phyloP scores from a whole-genome alignment of 2,329 filamentous ascomycete species.

The Keithomyces neogunnii region DNA sequence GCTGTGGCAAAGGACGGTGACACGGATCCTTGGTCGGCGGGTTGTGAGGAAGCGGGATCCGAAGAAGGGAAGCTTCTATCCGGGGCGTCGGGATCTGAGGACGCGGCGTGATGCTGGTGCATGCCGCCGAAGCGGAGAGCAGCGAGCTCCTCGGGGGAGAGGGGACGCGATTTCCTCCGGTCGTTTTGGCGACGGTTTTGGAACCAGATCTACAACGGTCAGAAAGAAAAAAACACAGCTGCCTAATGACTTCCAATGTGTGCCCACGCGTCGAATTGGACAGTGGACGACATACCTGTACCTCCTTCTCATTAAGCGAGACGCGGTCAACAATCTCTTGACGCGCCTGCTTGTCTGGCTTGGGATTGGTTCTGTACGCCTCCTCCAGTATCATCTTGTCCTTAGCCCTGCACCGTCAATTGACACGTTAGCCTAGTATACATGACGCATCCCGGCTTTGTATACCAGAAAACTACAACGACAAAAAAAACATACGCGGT shows the following conservation, averaged over 20 bases:
- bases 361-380: constrained; percentile 76
- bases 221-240: neutral
- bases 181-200: constrained; percentile 93
- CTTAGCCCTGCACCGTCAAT: constrained; percentile 52
- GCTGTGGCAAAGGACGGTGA: constrained; percentile 12
- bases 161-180: constrained; percentile 76
- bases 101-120: constrained; percentile 38
- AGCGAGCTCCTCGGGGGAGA: constrained; percentile 68
- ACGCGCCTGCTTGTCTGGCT: constrained; percentile 85
- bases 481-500: constrained; percentile 44
- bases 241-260: too few species aligned
- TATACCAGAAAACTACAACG: neutral
- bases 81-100: constrained; percentile 32
- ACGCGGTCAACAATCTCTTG: constrained; percentile 77
- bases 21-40: constrained; percentile 14
- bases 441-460: too few species aligned
- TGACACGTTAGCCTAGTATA: constrained; percentile 11
- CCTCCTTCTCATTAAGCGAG: constrained; percentile 87
- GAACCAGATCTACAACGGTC: constrained; percentile 77
- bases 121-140: constrained; percentile 48
- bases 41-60: constrained; percentile 17
- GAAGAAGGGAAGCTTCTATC: constrained; percentile 19
- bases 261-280: too few species aligned
- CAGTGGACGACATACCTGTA: constrained; percentile 63
- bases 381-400: constrained; percentile 84